Evolutionary conservation across 23 red algal species (phyloP), one percentile per base, ranked within the genome.

Genomic region (Gracilaria domingensis): DNA sequence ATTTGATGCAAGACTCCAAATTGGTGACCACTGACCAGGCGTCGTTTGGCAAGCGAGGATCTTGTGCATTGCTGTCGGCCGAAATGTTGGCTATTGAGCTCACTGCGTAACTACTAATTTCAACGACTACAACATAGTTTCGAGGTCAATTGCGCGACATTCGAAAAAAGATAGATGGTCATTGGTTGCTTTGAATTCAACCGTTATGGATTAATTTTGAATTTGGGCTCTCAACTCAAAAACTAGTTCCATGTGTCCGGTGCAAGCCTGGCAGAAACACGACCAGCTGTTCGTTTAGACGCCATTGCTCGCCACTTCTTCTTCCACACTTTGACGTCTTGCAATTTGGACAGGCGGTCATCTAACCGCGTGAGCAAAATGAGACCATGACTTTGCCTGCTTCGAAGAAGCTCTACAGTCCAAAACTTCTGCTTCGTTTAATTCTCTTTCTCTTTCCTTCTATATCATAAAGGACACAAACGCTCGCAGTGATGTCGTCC

Each of bases 111-210:
- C 0, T 29, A 8, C 8, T 30, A 62, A 62, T 28, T 29, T 9
- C 12, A 29, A 4, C 8, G n/a, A 34, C 11, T 18, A 36, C 2
- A 36, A 16, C 36, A 37, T 0, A 37, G 64, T 36, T 69, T 7
- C 8, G 38, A 12, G 1, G 4, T 20, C 42, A 20, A 9, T 69
- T 23, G 30, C 64, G 0, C 32, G 8, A 9, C 33, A 34, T 34
- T 36, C 20, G 1, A 36, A 36, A 77, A 77, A 26, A 9, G 3
- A 14, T 77, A 0, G 26, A 5, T 26, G 1, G 3, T 33, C 38
- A 77, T 77, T 77, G 72, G 72, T 34, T 51, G 42, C 39, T 77
- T 77, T 77, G 72, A 51, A 77, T 77, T 77, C 72, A 28, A 77
- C 72, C 72, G 72, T 77, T 77, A 77, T 20, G 18, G 21, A 50